phyloP scores from a whole-genome alignment of 129 eudicot genomes.

The Solidago caesia region DNA sequence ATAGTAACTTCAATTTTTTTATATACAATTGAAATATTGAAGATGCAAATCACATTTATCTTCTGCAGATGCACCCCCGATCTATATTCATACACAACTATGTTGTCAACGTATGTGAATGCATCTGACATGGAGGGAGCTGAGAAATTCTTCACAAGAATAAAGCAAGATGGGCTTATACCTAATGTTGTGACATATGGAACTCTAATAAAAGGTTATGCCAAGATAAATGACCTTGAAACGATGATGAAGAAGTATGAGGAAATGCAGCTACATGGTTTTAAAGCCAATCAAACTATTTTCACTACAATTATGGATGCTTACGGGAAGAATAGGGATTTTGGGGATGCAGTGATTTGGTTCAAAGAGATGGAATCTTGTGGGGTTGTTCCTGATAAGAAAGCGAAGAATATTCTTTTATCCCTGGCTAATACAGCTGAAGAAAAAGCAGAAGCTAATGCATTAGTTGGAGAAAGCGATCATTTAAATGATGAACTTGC shows the following conservation, averaged over 20 bases:
- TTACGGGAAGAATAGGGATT: constrained; percentile 74
- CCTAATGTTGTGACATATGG: constrained; percentile 81
- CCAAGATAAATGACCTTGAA: constrained; percentile 57
- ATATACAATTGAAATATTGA: neutral
- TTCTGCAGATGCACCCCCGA: constrained; percentile 79
- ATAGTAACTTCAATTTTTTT: neutral
- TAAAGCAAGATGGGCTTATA: constrained; percentile 67
- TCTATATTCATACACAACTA: constrained; percentile 83
- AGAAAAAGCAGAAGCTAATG: constrained; percentile 62
- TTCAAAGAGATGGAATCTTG: constrained; percentile 76
- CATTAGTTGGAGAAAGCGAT: constrained; percentile 43
- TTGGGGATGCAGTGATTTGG: constrained; percentile 80
- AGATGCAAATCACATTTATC: neutral
- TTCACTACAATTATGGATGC: constrained; percentile 98
- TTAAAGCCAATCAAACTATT: constrained; percentile 67
- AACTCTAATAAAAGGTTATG: constrained; percentile 86
- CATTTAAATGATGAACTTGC: constrained; percentile 16
- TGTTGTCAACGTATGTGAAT: constrained; percentile 86
- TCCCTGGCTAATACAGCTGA: constrained; percentile 78
- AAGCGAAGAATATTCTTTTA: constrained; percentile 81
- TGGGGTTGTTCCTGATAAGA: constrained; percentile 76
- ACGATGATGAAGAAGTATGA: constrained; percentile 86
- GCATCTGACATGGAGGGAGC: constrained; percentile 99
- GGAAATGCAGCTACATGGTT: constrained; percentile 61
- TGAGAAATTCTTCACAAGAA: constrained; percentile 74